Evolutionary conservation across 2,329 filamentous ascomycete genomes (phyloP).

Genomic region (Fusarium luffae): DNA sequence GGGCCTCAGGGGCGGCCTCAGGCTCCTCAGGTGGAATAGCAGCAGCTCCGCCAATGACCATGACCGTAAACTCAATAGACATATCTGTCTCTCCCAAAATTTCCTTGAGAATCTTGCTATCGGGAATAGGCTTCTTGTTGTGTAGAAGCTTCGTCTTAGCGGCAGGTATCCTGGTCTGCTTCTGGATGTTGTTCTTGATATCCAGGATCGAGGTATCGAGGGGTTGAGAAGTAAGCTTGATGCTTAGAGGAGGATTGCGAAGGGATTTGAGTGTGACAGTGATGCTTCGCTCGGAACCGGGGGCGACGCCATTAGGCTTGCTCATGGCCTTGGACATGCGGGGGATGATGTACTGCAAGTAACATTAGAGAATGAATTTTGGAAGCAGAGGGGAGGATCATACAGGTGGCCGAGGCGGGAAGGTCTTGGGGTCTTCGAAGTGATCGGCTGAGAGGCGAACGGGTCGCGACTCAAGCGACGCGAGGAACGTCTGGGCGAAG

Average conservation of each 20-base stretch:
- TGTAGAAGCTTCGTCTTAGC: constrained; percentile 87
- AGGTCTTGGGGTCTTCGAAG: constrained; percentile 84
- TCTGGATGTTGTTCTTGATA: constrained; percentile 76
- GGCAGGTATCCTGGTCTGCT: constrained; percentile 70
- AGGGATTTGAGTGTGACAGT: constrained; percentile 78
- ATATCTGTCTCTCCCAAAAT: constrained; percentile 65
- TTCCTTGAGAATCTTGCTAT: constrained; percentile 82
- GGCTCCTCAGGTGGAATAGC: constrained; percentile 56
- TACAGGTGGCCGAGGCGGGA: constrained; percentile 82
- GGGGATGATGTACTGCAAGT: constrained; percentile 74
- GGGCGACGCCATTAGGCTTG: constrained; percentile 60
- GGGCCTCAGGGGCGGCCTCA: constrained; percentile 46
- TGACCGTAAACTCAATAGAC: constrained; percentile 81
- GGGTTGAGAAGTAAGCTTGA: constrained; percentile 72
- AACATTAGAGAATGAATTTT: constrained; percentile 8
- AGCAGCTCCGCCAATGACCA: constrained; percentile 81
- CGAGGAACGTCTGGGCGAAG: constrained; percentile 87
- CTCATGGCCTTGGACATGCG: constrained; percentile 70
- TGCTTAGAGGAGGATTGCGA: constrained; percentile 77
- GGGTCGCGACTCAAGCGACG: constrained; percentile 80
- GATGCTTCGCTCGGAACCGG: constrained; percentile 63
- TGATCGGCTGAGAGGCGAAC: constrained; percentile 88
- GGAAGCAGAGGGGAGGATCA: constrained; percentile 6
- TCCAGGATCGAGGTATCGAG: constrained; percentile 80
- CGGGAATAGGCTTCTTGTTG: constrained; percentile 85